Percentiles rank a stretch among this genome's conserved stretches.
Conservation (phyloP, 768 basidiomycete genomes). For the Trametes cubensis region DNA sequence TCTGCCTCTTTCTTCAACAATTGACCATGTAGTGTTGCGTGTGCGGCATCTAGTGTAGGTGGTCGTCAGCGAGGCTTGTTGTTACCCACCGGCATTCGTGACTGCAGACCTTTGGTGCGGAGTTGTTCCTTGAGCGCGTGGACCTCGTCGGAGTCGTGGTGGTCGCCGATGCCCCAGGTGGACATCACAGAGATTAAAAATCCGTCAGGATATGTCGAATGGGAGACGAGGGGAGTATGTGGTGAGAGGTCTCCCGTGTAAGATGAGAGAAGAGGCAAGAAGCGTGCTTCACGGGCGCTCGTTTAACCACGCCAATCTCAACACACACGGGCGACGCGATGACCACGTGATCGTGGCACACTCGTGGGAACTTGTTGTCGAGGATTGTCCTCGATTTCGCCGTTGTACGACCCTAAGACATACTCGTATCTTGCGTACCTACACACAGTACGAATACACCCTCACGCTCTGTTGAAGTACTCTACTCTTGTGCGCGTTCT, state of each 20-base stretch:
- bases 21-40: slow-evolving; percentile 37
- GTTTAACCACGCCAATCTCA: slow-evolving; percentile 15
- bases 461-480: too few relatives aligned
- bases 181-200: slow-evolving; percentile 36
- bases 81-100: background rate
- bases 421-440: too few relatives aligned
- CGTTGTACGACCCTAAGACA: background rate
- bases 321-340: slow-evolving; percentile 23
- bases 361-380: background rate
- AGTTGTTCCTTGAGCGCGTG: slow-evolving; percentile 40
- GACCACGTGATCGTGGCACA: slow-evolving; percentile 20
- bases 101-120: slow-evolving; percentile 39
- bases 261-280: slow-evolving; percentile 11
- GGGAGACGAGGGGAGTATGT: background rate
- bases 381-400: slow-evolving; percentile 3
- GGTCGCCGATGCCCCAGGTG: slow-evolving; percentile 42
- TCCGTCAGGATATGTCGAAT: background rate
- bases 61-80: background rate
- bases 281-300: slow-evolving; percentile 13
- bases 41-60: slow-evolving; percentile 37
- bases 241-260: background rate
- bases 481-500: too few relatives aligned
- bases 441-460: too few relatives aligned
- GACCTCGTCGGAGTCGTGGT: slow-evolving; percentile 44
- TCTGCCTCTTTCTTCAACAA: slow-evolving; percentile 43